Percentiles rank a stretch among this genome's conserved stretches.
These are phyloP conservation scores for Trichoderma sp. DNA, from an alignment of 2,329 filamentous ascomycete species.

Conservation along the genomic window DNA sequence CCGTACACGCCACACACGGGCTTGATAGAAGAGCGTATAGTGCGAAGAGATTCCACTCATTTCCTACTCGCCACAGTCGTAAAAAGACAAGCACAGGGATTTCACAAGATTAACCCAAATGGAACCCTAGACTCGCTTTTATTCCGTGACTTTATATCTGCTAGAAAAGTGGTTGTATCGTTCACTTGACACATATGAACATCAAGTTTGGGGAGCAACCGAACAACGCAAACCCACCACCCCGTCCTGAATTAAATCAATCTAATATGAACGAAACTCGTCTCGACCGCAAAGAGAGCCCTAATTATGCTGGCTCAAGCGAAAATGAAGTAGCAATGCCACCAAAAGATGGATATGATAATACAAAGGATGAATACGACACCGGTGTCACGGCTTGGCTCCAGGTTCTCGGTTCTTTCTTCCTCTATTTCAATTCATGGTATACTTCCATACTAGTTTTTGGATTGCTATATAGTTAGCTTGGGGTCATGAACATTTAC, in stretches of 20 bases:
- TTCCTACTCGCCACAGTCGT: not conserved
- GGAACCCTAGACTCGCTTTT: not conserved
- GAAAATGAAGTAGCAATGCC: not conserved
- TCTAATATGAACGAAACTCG: not conserved
- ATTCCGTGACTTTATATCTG: not conserved
- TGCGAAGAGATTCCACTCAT: not conserved
- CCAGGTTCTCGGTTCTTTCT: conserved; percentile 18
- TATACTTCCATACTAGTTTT: not conserved
- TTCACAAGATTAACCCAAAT: not conserved
- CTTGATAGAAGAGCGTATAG: not conserved
- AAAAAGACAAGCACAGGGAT: not conserved
- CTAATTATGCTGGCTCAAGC: not conserved
- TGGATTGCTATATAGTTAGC: not conserved
- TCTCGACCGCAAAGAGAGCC: not conserved
- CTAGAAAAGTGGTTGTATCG: not conserved
- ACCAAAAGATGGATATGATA: not conserved
- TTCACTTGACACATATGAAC: not conserved
- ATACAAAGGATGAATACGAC: not conserved
- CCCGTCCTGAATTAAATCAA: not conserved
- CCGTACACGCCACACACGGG: not conserved
- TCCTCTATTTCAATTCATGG: conserved; percentile 55
- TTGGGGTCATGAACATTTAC: not conserved
- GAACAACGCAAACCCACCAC: not conserved
- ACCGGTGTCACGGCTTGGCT: conserved; percentile 9
- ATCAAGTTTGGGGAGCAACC: not conserved